A percentile compares a stretch with the other conserved stretches of the same genome.
Conservation (phyloP, 257 asterid species). For the Solanum rostratum region DNA sequence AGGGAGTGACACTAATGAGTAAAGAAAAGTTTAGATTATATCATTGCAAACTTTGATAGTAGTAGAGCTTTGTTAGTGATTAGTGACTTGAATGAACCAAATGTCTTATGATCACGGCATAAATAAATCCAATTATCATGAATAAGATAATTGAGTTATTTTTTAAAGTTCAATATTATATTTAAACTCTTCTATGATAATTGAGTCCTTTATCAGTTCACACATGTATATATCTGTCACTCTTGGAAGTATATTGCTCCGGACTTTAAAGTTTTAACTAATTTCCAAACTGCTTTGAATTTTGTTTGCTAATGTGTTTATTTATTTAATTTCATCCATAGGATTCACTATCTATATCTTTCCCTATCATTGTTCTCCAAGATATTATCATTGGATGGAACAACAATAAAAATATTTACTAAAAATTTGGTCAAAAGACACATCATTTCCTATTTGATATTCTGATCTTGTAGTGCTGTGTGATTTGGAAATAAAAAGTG, state of each 20-base stretch:
- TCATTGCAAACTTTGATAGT: too few species aligned
- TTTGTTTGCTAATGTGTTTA: not conserved
- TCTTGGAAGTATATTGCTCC: constrained; percentile 2
- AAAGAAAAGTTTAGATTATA: too few species aligned
- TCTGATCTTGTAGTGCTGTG: constrained; percentile 68
- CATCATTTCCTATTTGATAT: constrained; percentile 41
- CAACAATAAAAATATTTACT: not conserved
- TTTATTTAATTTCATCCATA: constrained; percentile 7
- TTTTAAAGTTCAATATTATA: too few species aligned
- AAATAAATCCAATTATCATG: too few species aligned
- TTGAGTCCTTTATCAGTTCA: constrained; percentile 6
- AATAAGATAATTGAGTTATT: too few species aligned
- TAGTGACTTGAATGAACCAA: too few species aligned
- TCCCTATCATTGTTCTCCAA: constrained; percentile 6
- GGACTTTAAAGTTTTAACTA: constrained; percentile 18
- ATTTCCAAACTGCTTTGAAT: constrained; percentile 1
- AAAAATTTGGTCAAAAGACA: constrained; percentile 23
- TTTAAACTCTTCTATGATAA: too few species aligned
- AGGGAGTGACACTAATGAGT: too few species aligned
- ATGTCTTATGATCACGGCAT: too few species aligned
- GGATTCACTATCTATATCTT: not conserved
- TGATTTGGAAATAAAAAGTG: constrained; percentile 43
- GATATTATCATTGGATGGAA: constrained; percentile 21
- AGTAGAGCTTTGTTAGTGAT: too few species aligned
- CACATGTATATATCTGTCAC: constrained; percentile 8